Percentiles rank a stretch among this genome's conserved stretches.
Evolutionary conservation across 2,329 filamentous ascomycete genomes (phyloP).

Genomic region (Clarireedia monteithiana): DNA sequence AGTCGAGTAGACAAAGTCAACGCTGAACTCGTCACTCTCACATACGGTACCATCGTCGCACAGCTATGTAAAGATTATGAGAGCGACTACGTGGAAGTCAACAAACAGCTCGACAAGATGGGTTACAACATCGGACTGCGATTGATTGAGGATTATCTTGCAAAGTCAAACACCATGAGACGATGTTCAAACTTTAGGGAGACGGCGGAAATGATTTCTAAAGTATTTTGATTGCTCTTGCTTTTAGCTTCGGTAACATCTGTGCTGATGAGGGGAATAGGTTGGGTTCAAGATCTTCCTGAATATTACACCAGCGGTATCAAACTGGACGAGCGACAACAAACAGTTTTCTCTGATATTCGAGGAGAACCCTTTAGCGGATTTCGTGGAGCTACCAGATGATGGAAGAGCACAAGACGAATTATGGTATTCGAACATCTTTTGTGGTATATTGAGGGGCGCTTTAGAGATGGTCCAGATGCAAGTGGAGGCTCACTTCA

Average conservation of each 20-base stretch:
- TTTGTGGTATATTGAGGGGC: conserved; percentile 86
- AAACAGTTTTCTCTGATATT: conserved; percentile 96
- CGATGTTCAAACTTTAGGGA: conserved; percentile 89
- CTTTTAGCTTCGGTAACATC: neutral
- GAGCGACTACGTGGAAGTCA: conserved; percentile 88
- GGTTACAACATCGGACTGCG: conserved; percentile 97
- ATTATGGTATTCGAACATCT: conserved; percentile 96
- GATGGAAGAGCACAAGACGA: conserved; percentile 94
- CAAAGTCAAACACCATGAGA: conserved; percentile 84
- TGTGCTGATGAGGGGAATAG: conserved; percentile 36
- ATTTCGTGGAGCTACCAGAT: conserved; percentile 95
- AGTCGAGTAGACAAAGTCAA: conserved; percentile 97
- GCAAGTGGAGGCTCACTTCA: conserved; percentile 95
- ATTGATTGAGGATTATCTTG: conserved; percentile 94
- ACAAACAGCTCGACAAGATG: conserved; percentile 98
- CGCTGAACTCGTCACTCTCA: conserved; percentile 92
- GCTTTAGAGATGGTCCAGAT: conserved; percentile 98
- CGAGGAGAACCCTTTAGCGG: conserved; percentile 92
- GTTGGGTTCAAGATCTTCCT: conserved; percentile 99
- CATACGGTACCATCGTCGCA: conserved; percentile 94
- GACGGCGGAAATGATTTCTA: conserved; percentile 93
- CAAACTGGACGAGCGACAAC: conserved; percentile 93
- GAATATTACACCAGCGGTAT: conserved; percentile 87
- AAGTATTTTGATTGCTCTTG: conserved; percentile 43
- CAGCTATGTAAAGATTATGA: conserved; percentile 97